These are phyloP conservation scores for Lindgomyces ingoldianus DNA, from an alignment of 495 filamentous ascomycete species.

Conservation along the genomic window DNA sequence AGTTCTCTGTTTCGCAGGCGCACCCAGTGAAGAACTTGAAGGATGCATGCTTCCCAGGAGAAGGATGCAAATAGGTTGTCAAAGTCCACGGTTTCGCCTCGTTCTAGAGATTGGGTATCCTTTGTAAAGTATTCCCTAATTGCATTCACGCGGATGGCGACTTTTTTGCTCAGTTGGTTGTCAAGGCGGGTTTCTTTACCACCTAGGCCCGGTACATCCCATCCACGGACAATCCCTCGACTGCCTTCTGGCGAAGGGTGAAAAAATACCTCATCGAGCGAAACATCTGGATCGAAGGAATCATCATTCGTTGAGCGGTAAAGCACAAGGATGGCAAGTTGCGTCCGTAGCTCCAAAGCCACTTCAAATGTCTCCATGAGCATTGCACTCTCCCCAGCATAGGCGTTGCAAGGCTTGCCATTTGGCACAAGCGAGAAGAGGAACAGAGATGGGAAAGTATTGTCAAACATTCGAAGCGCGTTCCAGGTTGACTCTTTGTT, in stretches of 20 bases:
- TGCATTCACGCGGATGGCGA: slow-evolving; percentile 35
- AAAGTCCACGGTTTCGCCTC: slow-evolving; percentile 38
- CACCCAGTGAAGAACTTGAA: slow-evolving; percentile 27
- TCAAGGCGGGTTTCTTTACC: not conserved
- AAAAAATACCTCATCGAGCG: slow-evolving; percentile 24
- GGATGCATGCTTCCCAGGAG: slow-evolving; percentile 42
- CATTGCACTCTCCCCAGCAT: slow-evolving; percentile 37
- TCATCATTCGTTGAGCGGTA: slow-evolving; percentile 19
- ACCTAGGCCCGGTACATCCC: slow-evolving; percentile 15
- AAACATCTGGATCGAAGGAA: slow-evolving; percentile 42
- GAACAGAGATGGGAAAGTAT: slow-evolving; percentile 44
- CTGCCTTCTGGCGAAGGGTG: not conserved
- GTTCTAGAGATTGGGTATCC: slow-evolving; percentile 11
- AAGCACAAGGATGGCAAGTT: slow-evolving; percentile 42
- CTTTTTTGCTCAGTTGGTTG: not conserved
- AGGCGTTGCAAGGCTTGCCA: not conserved
- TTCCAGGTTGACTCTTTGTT: slow-evolving; percentile 19
- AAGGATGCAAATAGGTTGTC: slow-evolving; percentile 35
- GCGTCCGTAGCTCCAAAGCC: slow-evolving; percentile 49
- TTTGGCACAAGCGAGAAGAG: slow-evolving; percentile 26
- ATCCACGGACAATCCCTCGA: slow-evolving; percentile 9
- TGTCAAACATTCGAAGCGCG: slow-evolving; percentile 38
- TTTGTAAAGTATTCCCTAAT: slow-evolving; percentile 38
- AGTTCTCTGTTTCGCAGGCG: slow-evolving; percentile 27
- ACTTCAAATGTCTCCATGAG: slow-evolving; percentile 43